phyloP scores from a whole-genome alignment of 225 moss, liverwort and hornwort species.

The Anthoceros angustus region DNA sequence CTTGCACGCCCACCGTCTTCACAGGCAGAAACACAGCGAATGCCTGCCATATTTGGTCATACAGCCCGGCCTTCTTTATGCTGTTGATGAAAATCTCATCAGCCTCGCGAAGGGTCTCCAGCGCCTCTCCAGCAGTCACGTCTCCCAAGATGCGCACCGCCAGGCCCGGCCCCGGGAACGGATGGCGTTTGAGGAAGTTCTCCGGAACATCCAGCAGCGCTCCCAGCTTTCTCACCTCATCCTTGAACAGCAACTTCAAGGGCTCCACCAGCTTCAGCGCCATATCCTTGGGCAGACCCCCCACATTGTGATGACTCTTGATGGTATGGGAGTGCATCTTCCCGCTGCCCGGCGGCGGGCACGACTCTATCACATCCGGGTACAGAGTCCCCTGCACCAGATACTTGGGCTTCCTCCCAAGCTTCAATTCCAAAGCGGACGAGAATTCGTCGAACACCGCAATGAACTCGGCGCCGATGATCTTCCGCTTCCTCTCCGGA shows the following conservation, averaged over 20 bases:
- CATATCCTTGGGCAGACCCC: slow-evolving; percentile 74
- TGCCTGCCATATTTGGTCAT: slow-evolving; percentile 84
- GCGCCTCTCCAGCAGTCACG: slow-evolving; percentile 52
- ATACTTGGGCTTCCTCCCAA: slow-evolving; percentile 49
- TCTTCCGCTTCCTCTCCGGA: slow-evolving; percentile 65
- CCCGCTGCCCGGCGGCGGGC: slow-evolving; percentile 85
- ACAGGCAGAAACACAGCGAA: slow-evolving; percentile 79
- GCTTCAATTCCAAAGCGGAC: slow-evolving; percentile 37
- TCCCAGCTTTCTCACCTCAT: slow-evolving; percentile 73
- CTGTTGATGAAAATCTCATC: slow-evolving; percentile 70
- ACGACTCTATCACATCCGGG: slow-evolving; percentile 85
- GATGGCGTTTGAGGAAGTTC: slow-evolving; percentile 62
- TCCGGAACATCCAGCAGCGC: slow-evolving; percentile 55
- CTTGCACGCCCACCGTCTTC: slow-evolving; percentile 86
- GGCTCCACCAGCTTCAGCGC: slow-evolving; percentile 72
- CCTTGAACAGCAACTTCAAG: slow-evolving; percentile 84
- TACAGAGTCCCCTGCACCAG: slow-evolving; percentile 78
- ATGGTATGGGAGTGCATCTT: slow-evolving; percentile 81
- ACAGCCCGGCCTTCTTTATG: slow-evolving; percentile 67
- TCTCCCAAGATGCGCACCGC: slow-evolving; percentile 81
- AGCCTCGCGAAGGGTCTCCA: slow-evolving; percentile 57
- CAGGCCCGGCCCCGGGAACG: slow-evolving; percentile 78
- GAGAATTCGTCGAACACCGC: slow-evolving; percentile 70
- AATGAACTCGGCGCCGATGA: slow-evolving; percentile 82
- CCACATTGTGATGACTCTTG: slow-evolving; percentile 91